Conservation (phyloP, 129 eudicot species). For the Silybum marianum region DNA sequence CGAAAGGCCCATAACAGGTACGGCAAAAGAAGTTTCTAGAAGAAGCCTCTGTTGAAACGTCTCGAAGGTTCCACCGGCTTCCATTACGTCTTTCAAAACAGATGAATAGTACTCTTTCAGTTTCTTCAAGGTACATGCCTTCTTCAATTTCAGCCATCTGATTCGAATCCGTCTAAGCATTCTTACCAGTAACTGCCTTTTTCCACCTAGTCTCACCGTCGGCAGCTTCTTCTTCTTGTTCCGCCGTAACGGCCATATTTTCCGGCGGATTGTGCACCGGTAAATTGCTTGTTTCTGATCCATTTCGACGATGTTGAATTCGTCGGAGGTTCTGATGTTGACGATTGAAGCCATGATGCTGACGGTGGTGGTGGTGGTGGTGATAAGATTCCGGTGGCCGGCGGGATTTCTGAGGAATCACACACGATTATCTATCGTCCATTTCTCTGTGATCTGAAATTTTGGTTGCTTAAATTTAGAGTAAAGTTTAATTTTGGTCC, state of each 20-base stretch:
- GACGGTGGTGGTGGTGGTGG: background rate
- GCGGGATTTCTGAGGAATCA: background rate
- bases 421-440: background rate
- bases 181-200: conserved; percentile 38
- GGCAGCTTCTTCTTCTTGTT: conserved; percentile 39
- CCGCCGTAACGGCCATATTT: conserved; percentile 38
- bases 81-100: conserved; percentile 50
- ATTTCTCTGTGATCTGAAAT: background rate
- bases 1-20: conserved; percentile 70
- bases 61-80: conserved; percentile 52
- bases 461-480: background rate
- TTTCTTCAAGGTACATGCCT: conserved; percentile 52
- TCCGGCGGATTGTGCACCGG: conserved; percentile 36
- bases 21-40: conserved; percentile 61
- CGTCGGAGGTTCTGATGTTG: background rate
- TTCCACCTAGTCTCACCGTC: conserved; percentile 68
- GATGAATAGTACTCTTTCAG: conserved; percentile 50
- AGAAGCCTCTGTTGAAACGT: conserved; percentile 63
- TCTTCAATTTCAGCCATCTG: conserved; percentile 52
- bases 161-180: conserved; percentile 43
- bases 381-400: conserved; percentile 34
- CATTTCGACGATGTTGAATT: background rate
- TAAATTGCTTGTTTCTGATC: background rate
- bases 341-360: conserved; percentile 5
- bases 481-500: background rate